Conservation (phyloP, 176 grass and related monocot genomes). For the Hordeum vulgare region MorexV3_pseudomolecules_assembly NC_058522.1:524344597-524345096, state of each 20-base stretch:
- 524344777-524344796: background rate
- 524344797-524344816: background rate
- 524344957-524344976: too few relatives aligned
- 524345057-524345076: too few relatives aligned
- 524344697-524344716: background rate
- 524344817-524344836: background rate
- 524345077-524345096: too few relatives aligned
- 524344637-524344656: background rate
- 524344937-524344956: background rate
- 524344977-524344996: too few relatives aligned
- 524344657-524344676: background rate
- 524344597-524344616: background rate
- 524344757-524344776: background rate
- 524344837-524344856: background rate
- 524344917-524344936: background rate
- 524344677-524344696: background rate
- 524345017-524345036: background rate
- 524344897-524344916: background rate
- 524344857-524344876: background rate
- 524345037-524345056: background rate
- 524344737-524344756: background rate
- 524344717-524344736: background rate
- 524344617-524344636: background rate
- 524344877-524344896: too few relatives aligned
- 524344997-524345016: background rate